Base-by-base conservation (phyloP, 2,329 filamentous ascomycete genomes). In the Penicillium glabrum region DNA sequence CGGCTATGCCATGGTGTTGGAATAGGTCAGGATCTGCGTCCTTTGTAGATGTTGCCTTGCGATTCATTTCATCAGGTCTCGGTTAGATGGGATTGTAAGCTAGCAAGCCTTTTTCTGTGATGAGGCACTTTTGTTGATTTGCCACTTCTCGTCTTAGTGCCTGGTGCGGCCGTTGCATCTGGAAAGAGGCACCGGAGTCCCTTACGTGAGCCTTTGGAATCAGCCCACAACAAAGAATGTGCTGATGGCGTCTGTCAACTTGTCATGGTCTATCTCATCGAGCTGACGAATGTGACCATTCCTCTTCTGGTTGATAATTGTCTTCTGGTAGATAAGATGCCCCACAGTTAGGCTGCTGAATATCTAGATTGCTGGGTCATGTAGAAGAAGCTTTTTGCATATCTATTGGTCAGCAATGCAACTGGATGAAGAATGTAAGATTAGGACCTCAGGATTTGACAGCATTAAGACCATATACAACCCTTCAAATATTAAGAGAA, bases 151-250 rank as follows among this genome's bases (percentile, higher is more conserved):
- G 21, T 27, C 46, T 52, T 50, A 33, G 46, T 52, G 41, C 55
- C 46, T 56, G 19, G n/a, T 55, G 49, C 56, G 55, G 50, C 54
- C 51, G 57, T 64, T 60, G 58, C 57, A 64, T 64, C 23, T 45
- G 46, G 26, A 24, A 46, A 47, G 21, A 59, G 53, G 47, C 48
- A 54, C 16, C 51, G 19, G 51, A 37, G 48, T 51, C 54, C 56
- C 43, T 58, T 46, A 14, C 44, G 9, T 54, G 45, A 33, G 54
- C 14, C 46, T 61, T 39, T 24, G 19, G 33, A 46, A 46, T 50
- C 21, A 13, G 29, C 4, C 16, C 23, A n/a, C 41, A 41, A 26
- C 29, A 43, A 29, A 37, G 50, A 54, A 56, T 58, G 45, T 26
- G 24, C 13, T 10, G 21, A 47, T 37, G 49, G 14, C 43, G 13